Conservation (phyloP, 805 yeast genomes). For the Maudiozyma barnettii region DNA sequence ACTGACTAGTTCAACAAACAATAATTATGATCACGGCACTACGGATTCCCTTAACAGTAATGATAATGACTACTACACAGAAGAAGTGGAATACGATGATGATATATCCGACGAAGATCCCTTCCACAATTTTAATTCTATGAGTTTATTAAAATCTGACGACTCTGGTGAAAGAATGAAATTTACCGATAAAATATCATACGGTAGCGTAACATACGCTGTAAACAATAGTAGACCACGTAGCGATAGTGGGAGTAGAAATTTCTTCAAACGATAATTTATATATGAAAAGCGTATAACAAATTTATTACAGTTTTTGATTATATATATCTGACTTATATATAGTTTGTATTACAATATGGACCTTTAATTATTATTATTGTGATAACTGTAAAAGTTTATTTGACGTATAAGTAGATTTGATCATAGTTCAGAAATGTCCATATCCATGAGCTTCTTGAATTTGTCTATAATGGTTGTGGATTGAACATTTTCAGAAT, state of each 20-base stretch:
- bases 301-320: neutral
- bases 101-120: slow-evolving; percentile 51
- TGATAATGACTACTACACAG: slow-evolving; percentile 6
- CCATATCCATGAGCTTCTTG: neutral
- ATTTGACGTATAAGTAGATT: neutral
- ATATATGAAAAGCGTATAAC: neutral
- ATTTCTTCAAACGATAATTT: slow-evolving; percentile 23
- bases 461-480: neutral
- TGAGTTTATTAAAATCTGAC: slow-evolving; percentile 60
- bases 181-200: slow-evolving; percentile 37
- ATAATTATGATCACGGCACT: neutral
- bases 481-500: neutral
- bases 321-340: neutral
- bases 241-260: slow-evolving; percentile 21
- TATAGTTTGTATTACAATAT: neutral
- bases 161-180: slow-evolving; percentile 46
- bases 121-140: slow-evolving; percentile 74
- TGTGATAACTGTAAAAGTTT: neutral
- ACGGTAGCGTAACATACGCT: slow-evolving; percentile 35
- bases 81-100: slow-evolving; percentile 28
- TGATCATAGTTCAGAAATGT: neutral
- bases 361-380: neutral
- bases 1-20: slow-evolving; percentile 29
- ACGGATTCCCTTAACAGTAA: neutral
- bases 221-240: slow-evolving; percentile 33